phyloP scores from a whole-genome alignment of 2,329 filamentous ascomycete species.

The Boeremia lycopersici region DNA sequence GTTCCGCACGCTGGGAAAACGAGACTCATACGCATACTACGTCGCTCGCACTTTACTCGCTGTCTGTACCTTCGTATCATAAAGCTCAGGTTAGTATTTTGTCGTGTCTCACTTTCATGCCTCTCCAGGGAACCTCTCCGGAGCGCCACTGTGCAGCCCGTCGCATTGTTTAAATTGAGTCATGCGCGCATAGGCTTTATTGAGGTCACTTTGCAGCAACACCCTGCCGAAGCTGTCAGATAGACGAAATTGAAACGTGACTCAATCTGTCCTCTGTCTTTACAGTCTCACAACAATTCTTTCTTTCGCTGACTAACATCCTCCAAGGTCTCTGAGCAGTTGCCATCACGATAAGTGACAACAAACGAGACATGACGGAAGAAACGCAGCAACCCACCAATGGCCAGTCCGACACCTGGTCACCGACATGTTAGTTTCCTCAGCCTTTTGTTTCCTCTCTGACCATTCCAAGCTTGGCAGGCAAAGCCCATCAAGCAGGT shows the following conservation, averaged over 20 bases:
- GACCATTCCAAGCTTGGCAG: slow-evolving; percentile 65
- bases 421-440: slow-evolving; percentile 46
- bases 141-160: background rate
- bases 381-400: slow-evolving; percentile 8
- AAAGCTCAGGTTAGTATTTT: slow-evolving; percentile 6
- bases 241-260: slow-evolving; percentile 20
- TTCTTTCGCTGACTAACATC: background rate
- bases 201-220: slow-evolving; percentile 26
- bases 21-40: slow-evolving; percentile 6
- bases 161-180: slow-evolving; percentile 21
- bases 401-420: slow-evolving; percentile 39
- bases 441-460: background rate
- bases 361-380: slow-evolving; percentile 16
- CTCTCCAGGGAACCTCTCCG: background rate
- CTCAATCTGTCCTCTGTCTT: slow-evolving; percentile 11
- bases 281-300: background rate
- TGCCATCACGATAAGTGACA: slow-evolving; percentile 14
- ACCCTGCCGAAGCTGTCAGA: slow-evolving; percentile 27
- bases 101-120: background rate
- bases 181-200: slow-evolving; percentile 27
- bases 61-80: background rate
- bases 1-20: slow-evolving; percentile 3
- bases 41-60: background rate
- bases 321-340: background rate
- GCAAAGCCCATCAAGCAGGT: slow-evolving; percentile 79